A percentile compares a stretch with the other conserved stretches of the same genome.
Conservation (phyloP, 2,329 filamentous ascomycete species). For the Penicillium sp. region DNA sequence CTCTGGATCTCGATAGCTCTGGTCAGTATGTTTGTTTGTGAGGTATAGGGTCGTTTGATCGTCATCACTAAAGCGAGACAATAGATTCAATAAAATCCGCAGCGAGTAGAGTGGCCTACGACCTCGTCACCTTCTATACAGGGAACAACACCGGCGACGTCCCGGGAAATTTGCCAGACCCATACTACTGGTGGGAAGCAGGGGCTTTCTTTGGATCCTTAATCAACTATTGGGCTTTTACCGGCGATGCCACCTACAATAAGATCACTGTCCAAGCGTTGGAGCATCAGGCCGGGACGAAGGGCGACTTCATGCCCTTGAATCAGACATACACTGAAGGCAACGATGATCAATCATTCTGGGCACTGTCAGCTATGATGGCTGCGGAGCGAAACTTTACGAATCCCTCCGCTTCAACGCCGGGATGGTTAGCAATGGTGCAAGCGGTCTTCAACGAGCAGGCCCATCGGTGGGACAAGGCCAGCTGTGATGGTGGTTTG, state of each 20-base stretch:
- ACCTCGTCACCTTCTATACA: constrained; percentile 57
- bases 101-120: constrained; percentile 46
- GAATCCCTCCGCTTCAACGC: constrained; percentile 52
- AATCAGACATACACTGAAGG: constrained; percentile 49
- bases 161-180: constrained; percentile 53
- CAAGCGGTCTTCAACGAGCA: constrained; percentile 82
- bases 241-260: constrained; percentile 44
- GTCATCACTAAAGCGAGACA: neutral
- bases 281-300: constrained; percentile 40
- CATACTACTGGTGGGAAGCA: constrained; percentile 51
- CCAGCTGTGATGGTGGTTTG: constrained; percentile 70
- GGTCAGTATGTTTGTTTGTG: constrained; percentile 1
- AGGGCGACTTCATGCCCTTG: constrained; percentile 43
- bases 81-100: constrained; percentile 52
- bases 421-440: constrained; percentile 75
- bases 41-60: neutral
- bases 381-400: constrained; percentile 53
- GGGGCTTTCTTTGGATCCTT: constrained; percentile 46
- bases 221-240: constrained; percentile 48
- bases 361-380: constrained; percentile 58
- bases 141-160: constrained; percentile 50
- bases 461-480: constrained; percentile 67
- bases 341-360: constrained; percentile 62
- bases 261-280: constrained; percentile 38
- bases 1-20: constrained; percentile 8